Percentiles rank a stretch among this genome's conserved stretches.
Evolutionary conservation across 306 rosid species (phyloP).

Genomic region (Castanea sativa): DNA sequence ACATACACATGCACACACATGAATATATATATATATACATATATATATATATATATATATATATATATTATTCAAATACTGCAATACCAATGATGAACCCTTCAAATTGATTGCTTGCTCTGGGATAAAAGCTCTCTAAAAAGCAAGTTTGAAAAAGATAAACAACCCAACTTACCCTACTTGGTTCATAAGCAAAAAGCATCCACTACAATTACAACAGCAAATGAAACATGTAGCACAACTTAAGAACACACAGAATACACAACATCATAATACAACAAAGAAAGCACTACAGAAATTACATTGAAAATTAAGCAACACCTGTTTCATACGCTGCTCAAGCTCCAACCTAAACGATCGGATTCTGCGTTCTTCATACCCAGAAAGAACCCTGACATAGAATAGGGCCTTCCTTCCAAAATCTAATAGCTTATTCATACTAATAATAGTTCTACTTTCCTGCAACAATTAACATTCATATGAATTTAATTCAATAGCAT

Average conservation of each 20-base stretch:
- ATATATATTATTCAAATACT: too few species aligned
- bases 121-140: not conserved
- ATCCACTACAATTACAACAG: not conserved
- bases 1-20: too few species aligned
- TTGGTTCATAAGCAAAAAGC: not conserved
- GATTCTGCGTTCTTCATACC: conserved; percentile 88
- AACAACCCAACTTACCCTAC: not conserved
- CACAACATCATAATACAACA: not conserved
- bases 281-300: not conserved
- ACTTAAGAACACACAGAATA: not conserved
- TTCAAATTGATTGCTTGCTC: not conserved
- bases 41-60: too few species aligned
- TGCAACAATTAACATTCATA: conserved; percentile 11
- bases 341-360: conserved; percentile 57
- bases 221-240: not conserved
- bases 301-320: not conserved
- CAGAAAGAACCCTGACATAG: conserved; percentile 76
- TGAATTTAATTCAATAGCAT: not conserved
- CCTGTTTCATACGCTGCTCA: conserved; percentile 54
- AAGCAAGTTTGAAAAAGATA: not conserved
- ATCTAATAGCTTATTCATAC: conserved; percentile 46
- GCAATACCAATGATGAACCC: too few species aligned
- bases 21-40: too few species aligned
- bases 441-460: conserved; percentile 5
- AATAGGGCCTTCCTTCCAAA: conserved; percentile 70